These are phyloP conservation scores for Populus tremula DNA, from an alignment of 345 rosid species.

Conservation along the genomic window DNA sequence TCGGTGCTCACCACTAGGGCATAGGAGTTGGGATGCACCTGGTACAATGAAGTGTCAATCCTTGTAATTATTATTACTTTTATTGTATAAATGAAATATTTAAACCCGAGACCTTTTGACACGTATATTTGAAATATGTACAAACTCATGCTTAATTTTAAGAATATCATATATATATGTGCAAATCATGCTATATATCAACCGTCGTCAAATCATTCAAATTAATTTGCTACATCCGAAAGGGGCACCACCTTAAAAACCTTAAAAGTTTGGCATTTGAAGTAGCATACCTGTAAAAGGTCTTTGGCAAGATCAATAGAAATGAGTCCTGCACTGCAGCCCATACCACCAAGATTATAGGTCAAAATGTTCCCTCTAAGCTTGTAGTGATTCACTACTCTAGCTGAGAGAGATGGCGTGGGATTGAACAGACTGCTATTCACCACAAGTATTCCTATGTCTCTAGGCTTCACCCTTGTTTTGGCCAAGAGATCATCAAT, in stretches of 20 bases:
- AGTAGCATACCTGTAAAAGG: constrained; percentile 10
- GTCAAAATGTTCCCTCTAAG: constrained; percentile 22
- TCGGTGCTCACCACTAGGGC: constrained; percentile 29
- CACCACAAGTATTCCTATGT: constrained; percentile 23
- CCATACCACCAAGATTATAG: constrained; percentile 31
- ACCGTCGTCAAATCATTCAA: too few species aligned
- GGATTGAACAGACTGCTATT: constrained; percentile 30
- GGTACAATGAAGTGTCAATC: background rate
- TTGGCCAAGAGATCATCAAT: constrained; percentile 18
- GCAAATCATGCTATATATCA: too few species aligned
- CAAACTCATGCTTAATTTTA: too few species aligned
- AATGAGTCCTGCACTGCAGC: constrained; percentile 32
- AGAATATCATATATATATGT: too few species aligned
- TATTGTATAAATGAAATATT: too few species aligned
- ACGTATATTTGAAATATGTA: too few species aligned
- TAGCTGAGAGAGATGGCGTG: constrained; percentile 21
- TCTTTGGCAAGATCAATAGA: constrained; percentile 9
- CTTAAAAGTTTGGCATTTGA: too few species aligned
- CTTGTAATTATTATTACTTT: background rate
- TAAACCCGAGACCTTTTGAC: too few species aligned
- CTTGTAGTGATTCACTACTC: constrained; percentile 21
- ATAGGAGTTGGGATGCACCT: constrained; percentile 24
- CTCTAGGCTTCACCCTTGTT: constrained; percentile 10
- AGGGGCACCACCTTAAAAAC: too few species aligned
- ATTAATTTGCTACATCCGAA: too few species aligned